Conservation (phyloP, 331 rosid genomes). For the Pyracantha coccinea region DNA sequence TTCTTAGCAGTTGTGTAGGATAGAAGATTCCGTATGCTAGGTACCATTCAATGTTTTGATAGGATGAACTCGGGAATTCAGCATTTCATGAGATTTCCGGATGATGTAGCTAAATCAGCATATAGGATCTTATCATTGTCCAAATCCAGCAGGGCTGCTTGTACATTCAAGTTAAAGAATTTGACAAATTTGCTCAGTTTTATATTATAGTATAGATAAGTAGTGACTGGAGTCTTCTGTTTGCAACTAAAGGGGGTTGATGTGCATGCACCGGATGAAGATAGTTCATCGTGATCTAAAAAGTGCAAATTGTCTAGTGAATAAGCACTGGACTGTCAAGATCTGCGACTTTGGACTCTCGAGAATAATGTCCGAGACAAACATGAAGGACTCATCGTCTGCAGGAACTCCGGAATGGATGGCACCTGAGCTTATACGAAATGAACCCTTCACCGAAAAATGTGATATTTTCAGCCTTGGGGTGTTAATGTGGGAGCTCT, state of each 20-base stretch:
- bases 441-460: conserved; percentile 89
- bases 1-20: background rate
- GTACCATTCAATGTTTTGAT: background rate
- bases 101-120: background rate
- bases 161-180: background rate
- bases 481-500: conserved; percentile 95
- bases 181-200: background rate
- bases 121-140: background rate
- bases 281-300: conserved; percentile 91
- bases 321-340: conserved; percentile 90
- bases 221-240: conserved; percentile 19
- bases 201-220: background rate
- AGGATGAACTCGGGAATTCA: background rate
- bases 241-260: conserved; percentile 67
- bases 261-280: conserved; percentile 99
- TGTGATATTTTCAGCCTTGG: conserved; percentile 97
- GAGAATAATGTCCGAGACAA: conserved; percentile 54
- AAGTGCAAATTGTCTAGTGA: conserved; percentile 96
- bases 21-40: background rate
- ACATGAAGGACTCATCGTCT: conserved; percentile 62
- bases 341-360: conserved; percentile 99
- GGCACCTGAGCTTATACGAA: conserved; percentile 98
- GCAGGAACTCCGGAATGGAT: conserved; percentile 99
- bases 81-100: background rate
- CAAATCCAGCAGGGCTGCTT: background rate